Evolutionary conservation across 2,329 filamentous ascomycete genomes (phyloP).

Genomic region (Paecilomyces dactylethromorphus): DNA sequence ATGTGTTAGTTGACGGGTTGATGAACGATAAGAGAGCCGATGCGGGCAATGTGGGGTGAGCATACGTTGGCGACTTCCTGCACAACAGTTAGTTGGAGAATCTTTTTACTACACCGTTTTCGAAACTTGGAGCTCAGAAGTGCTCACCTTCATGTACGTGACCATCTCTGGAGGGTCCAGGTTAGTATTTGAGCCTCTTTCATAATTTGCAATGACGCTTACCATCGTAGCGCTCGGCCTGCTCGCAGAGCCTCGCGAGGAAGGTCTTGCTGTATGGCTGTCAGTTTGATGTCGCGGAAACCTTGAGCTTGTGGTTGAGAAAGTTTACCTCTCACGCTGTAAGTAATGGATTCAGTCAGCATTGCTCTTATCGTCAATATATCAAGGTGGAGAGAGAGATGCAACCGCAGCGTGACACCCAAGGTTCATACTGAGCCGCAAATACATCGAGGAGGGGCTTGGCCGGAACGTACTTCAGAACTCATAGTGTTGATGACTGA

Average conservation of each 20-base stretch:
- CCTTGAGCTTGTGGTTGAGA: constrained; percentile 19
- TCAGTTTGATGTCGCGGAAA: constrained; percentile 27
- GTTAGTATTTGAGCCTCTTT: constrained; percentile 1
- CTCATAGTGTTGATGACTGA: constrained; percentile 43
- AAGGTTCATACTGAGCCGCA: constrained; percentile 19
- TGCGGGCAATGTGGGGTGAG: constrained; percentile 8
- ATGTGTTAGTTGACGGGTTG: constrained; percentile 12
- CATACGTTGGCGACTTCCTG: constrained; percentile 90
- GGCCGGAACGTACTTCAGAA: constrained; percentile 52
- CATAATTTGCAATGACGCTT: constrained; percentile 26
- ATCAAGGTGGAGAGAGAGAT: constrained; percentile 7
- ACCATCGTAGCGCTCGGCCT: constrained; percentile 99
- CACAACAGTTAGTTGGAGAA: constrained; percentile 2
- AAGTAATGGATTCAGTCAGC: constrained; percentile 26
- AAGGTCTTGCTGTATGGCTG: constrained; percentile 80
- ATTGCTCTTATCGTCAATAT: constrained; percentile 29
- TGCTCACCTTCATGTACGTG: constrained; percentile 86
- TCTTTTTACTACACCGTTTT: background rate
- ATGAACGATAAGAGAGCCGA: constrained; percentile 10
- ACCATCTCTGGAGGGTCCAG: constrained; percentile 68
- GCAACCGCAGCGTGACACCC: constrained; percentile 15
- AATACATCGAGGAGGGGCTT: constrained; percentile 27
- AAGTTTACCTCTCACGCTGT: constrained; percentile 63
- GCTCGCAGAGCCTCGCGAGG: constrained; percentile 98
- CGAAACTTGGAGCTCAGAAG: constrained; percentile 1